phyloP scores from a whole-genome alignment of 2,329 filamentous ascomycete species.

The Neonectria magnoliae region DNA sequence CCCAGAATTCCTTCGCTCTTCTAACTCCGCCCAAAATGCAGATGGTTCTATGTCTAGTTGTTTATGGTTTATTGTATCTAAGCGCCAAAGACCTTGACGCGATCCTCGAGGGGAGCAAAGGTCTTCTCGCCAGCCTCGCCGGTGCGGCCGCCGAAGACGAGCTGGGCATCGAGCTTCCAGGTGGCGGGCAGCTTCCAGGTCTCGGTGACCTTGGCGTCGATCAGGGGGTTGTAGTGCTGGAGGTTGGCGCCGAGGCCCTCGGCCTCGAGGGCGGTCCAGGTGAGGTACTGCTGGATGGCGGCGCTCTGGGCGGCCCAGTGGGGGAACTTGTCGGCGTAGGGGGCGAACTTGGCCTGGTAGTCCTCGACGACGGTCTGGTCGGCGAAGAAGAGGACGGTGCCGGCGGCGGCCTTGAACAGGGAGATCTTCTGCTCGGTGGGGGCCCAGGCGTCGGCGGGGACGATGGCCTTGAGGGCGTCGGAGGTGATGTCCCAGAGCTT shows the following conservation, averaged over 20 bases:
- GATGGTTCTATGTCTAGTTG: background rate
- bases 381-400: slow-evolving; percentile 89
- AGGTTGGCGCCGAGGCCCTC: slow-evolving; percentile 89
- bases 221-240: slow-evolving; percentile 92
- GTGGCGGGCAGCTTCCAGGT: slow-evolving; percentile 75
- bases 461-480: slow-evolving; percentile 61
- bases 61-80: slow-evolving; percentile 39
- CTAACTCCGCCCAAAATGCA: slow-evolving; percentile 29
- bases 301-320: slow-evolving; percentile 79
- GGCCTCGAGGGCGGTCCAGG: slow-evolving; percentile 85
- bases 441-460: slow-evolving; percentile 72
- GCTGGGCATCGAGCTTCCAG: slow-evolving; percentile 84
- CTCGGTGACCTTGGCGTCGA: slow-evolving; percentile 75
- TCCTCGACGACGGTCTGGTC: slow-evolving; percentile 73
- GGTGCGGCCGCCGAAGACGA: slow-evolving; percentile 80
- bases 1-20: slow-evolving; percentile 12
- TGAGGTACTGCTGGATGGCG: slow-evolving; percentile 80
- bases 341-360: slow-evolving; percentile 74
- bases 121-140: slow-evolving; percentile 70
- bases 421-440: slow-evolving; percentile 56
- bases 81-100: slow-evolving; percentile 71
- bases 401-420: slow-evolving; percentile 76
- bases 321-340: slow-evolving; percentile 84
- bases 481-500: slow-evolving; percentile 83
- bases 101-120: slow-evolving; percentile 71